phyloP scores from a whole-genome alignment of 2,329 filamentous ascomycete species.

The Fusarium anthophilum region DNA sequence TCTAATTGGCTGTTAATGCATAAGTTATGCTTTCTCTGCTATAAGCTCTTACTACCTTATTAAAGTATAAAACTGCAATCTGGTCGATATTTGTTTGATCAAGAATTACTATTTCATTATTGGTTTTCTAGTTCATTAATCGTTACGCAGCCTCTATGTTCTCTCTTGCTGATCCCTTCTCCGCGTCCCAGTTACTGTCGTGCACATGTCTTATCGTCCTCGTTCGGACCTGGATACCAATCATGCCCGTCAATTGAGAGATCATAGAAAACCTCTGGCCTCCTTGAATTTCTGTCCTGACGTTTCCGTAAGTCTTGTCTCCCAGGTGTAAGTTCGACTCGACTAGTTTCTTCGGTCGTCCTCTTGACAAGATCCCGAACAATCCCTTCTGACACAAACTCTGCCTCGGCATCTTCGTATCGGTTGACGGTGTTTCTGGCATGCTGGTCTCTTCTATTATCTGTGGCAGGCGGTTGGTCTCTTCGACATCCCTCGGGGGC shows the following conservation, averaged over 20 bases:
- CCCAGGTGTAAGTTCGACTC: constrained; percentile 41
- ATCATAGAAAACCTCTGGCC: constrained; percentile 40
- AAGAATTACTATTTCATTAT: background rate
- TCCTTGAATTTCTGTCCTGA: constrained; percentile 45
- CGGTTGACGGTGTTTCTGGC: background rate
- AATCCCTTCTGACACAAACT: background rate
- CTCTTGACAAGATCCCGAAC: background rate
- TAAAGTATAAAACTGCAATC: background rate
- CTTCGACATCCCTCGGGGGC: background rate
- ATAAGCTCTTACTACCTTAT: background rate
- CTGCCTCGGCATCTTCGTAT: background rate
- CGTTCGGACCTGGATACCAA: constrained; percentile 39
- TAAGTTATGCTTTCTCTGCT: background rate
- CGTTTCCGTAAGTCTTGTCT: constrained; percentile 44
- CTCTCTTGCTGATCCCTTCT: constrained; percentile 14
- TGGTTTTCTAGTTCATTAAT: constrained; percentile 12
- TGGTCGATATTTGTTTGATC: background rate
- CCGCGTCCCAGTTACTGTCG: constrained; percentile 12
- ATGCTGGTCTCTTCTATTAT: background rate
- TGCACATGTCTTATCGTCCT: constrained; percentile 30
- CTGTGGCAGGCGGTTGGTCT: constrained; percentile 29
- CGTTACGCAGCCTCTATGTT: background rate
- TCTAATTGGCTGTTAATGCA: background rate
- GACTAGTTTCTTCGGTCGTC: constrained; percentile 40
- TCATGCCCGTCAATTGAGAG: constrained; percentile 30